Percentiles rank a stretch among this genome's conserved stretches.
phyloP scores from a whole-genome alignment of 1,284 basidiomycete species.

The Ganoderma boninense region DNA sequence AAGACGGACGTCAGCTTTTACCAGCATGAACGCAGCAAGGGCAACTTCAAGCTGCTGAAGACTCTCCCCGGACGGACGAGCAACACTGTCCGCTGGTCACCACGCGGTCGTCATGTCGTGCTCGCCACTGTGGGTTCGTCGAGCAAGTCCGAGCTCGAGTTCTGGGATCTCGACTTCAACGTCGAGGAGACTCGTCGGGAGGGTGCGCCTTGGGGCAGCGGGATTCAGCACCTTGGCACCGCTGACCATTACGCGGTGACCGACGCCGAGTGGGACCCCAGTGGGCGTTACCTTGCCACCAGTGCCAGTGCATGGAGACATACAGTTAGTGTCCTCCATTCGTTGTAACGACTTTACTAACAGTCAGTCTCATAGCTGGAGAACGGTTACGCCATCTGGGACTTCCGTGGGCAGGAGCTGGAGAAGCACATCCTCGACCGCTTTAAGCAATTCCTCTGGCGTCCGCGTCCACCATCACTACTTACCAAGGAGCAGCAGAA shows the following conservation, averaged over 20 bases:
- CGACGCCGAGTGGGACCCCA: constrained; percentile 98
- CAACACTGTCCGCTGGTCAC: constrained; percentile 98
- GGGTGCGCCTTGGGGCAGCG: constrained; percentile 73
- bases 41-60: constrained; percentile 92
- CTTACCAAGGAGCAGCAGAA: constrained; percentile 92
- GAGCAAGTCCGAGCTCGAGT: constrained; percentile 97
- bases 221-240: constrained; percentile 87
- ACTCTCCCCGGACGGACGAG: constrained; percentile 87
- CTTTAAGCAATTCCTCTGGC: constrained; percentile 99
- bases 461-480: constrained; percentile 90
- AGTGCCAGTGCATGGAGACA: constrained; percentile 96
- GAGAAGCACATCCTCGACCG: constrained; percentile 90
- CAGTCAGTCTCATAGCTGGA: constrained; percentile 71
- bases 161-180: constrained; percentile 98
- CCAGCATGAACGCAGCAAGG: constrained; percentile 92
- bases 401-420: constrained; percentile 95
- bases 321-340: constrained; percentile 64
- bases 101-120: constrained; percentile 95
- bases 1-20: constrained; percentile 99
- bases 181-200: constrained; percentile 75
- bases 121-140: constrained; percentile 96
- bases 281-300: constrained; percentile 93
- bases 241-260: constrained; percentile 99
- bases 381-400: constrained; percentile 97
- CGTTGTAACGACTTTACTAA: neutral